These are phyloP conservation scores for Epichloe sp. DNA, from an alignment of 2,329 filamentous ascomycete genomes.

Conservation along the genomic window DNA sequence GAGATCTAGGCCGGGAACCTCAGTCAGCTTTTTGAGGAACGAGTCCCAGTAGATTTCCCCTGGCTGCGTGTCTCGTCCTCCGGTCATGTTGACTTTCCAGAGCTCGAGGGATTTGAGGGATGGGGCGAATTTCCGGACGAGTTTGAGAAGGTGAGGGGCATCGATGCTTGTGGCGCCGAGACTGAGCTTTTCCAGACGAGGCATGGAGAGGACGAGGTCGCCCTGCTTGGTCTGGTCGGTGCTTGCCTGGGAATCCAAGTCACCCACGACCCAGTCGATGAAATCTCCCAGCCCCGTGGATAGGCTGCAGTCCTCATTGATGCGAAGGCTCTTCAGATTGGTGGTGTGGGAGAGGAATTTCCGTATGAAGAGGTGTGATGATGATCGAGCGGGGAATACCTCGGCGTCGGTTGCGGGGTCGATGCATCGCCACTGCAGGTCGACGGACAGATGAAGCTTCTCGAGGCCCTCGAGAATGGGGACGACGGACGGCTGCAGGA, in stretches of 20 bases:
- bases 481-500: slow-evolving; percentile 20
- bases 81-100: no score
- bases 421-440: slow-evolving; percentile 8
- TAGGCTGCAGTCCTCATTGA: background rate
- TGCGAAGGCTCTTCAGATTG: slow-evolving; percentile 33
- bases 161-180: slow-evolving; percentile 26
- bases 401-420: no score
- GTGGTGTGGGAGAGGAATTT: slow-evolving; percentile 13
- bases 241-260: background rate
- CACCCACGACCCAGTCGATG: slow-evolving; percentile 7
- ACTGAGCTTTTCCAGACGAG: slow-evolving; percentile 27
- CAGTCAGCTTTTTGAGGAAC: slow-evolving; percentile 23
- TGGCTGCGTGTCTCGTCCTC: background rate
- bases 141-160: slow-evolving; percentile 16
- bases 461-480: slow-evolving; percentile 32
- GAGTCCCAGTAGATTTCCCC: slow-evolving; percentile 24
- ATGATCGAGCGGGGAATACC: no score
- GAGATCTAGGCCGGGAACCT: slow-evolving; percentile 19
- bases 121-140: slow-evolving; percentile 29
- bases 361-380: slow-evolving; percentile 5
- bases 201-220: slow-evolving; percentile 17
- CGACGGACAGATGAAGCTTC: slow-evolving; percentile 29
- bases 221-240: background rate
- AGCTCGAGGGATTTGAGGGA: slow-evolving; percentile 28
- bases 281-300: no score